Base-by-base conservation (phyloP, 2,329 filamentous ascomycete species). In the Phialophora expanda region DNA sequence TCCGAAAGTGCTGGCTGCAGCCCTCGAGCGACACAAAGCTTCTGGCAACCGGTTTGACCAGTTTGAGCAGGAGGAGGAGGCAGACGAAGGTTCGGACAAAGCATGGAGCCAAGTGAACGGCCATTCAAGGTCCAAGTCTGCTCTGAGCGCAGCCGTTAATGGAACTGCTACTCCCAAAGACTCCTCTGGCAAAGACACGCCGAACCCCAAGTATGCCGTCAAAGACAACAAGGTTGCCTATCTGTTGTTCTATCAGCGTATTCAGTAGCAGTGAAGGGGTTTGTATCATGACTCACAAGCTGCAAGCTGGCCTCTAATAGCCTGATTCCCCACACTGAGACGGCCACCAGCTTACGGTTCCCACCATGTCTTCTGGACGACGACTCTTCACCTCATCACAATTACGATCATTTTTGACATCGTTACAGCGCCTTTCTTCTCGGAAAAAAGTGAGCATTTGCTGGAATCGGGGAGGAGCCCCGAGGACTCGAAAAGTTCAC, bases 211-310 rank as follows among this genome's bases (percentile, higher is more conserved):
- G 77, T 87, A 88, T 73, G 84, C 84, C 20, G 78, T 91, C 75
- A 92, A 92, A 78, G 94, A 98, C 78, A 97, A 94, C 84, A 97
- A 96, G 84, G 94, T 97, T 65, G 95, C 95, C 3, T 99, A 99
- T 79, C 87, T 99, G 71, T 81, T 99, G 75, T 96, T 99, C 80
- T 99, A 99, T 78, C 90, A 97, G 81, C 88, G 87, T 32, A 67
- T 73, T 38, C 58, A 56, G 41, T 44, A 57, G 22, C 20, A 46
- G 51, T 44, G 41, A 20, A 3, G 53, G 12, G 12, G 34, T 26
- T 38, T 20, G 8, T 2, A n/a, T 22, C 5, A 41, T 46, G 32
- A 55, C 50, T 34, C 32, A 26, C 14, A 26, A 32, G 41, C 24
- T 41, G 38, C 34, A 22, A 59, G 54, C 12, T 51, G 20, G 5